Conservation (phyloP, 1,284 basidiomycete genomes). For the Hortiboletus rubellus region DNA sequence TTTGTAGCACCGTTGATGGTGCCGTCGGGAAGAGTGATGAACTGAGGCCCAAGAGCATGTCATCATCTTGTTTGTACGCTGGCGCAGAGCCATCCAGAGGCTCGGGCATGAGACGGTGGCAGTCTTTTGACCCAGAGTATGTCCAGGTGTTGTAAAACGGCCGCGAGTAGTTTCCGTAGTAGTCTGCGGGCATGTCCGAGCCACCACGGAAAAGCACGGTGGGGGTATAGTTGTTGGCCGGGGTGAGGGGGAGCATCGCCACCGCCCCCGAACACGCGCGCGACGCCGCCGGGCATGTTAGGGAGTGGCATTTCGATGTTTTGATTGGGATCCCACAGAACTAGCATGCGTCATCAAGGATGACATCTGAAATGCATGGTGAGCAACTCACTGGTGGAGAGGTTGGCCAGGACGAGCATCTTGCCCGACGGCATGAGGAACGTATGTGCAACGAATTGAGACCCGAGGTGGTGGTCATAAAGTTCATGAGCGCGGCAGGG, state of each 20-base stretch:
- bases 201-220: too few species aligned
- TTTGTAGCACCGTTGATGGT: constrained; percentile 79
- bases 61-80: constrained; percentile 66
- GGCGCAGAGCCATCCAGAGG: constrained; percentile 58
- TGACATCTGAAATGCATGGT: too few species aligned
- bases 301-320: too few species aligned
- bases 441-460: constrained; percentile 58
- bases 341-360: too few species aligned
- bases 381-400: too few species aligned
- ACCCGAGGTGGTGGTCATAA: constrained; percentile 43
- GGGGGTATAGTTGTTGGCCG: too few species aligned
- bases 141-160: constrained; percentile 66
- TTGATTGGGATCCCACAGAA: too few species aligned
- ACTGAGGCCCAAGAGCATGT: constrained; percentile 71
- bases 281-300: too few species aligned
- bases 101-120: constrained; percentile 78
- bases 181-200: too few species aligned
- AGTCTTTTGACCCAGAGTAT: constrained; percentile 60
- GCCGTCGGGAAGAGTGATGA: constrained; percentile 76
- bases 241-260: constrained; percentile 88
- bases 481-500: constrained; percentile 43
- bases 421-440: constrained; percentile 62
- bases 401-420: too few species aligned
- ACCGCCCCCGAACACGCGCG: constrained; percentile 89
- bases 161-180: constrained; percentile 65